Evolutionary conservation across 768 basidiomycete species (phyloP), one percentile per base, ranked within the genome.

Genomic region (Amanita rubescens): DNA sequence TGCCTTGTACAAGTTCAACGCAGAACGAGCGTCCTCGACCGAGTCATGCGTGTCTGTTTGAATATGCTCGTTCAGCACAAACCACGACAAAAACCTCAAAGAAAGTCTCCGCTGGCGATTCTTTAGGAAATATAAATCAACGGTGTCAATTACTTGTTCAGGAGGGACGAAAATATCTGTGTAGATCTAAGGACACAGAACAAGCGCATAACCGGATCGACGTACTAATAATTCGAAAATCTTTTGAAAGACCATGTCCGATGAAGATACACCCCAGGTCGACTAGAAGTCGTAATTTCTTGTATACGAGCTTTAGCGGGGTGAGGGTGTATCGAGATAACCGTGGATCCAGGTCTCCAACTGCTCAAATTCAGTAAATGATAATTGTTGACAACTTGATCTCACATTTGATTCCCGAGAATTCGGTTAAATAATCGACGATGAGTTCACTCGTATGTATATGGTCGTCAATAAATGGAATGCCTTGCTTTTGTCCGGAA

Each of bases 181-280:
- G 11, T 14, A 30, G 22, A 45, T 17, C 46, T 24, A 53, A 42
- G 32, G 35, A 32, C 3, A 0, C 41, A 48, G 33, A 12, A 38
- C 22, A 3, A 41, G 17, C 17, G 35, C 42, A 38, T 39, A 17
- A 19, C 37, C 15, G 17, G 45, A 37, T 2, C 17, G 12, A 72
- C 90, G 65, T 60, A 95, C 95, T 99, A 71, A 98, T 99, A 53
- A 95, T 98, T 10, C 95, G 82, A 72, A 98, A 97, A 66, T 99
- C 96, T 65, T 98, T 97, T 14, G 92, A 87, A 15, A 99, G 79
- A 5, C 96, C 96, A 62, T 99, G 96, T 0, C 96, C 96, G 52
- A 98, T 87, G 65, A 99, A 99, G 54, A 93, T 88, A 63, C 96
- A 99, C 5, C 94, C 94, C 20, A 86, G 77, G 65, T 99, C 96